Evolutionary conservation across 140 eudicot species (phyloP), one percentile per base, ranked within the genome.

Genomic region (Bidens hawaiensis): DNA sequence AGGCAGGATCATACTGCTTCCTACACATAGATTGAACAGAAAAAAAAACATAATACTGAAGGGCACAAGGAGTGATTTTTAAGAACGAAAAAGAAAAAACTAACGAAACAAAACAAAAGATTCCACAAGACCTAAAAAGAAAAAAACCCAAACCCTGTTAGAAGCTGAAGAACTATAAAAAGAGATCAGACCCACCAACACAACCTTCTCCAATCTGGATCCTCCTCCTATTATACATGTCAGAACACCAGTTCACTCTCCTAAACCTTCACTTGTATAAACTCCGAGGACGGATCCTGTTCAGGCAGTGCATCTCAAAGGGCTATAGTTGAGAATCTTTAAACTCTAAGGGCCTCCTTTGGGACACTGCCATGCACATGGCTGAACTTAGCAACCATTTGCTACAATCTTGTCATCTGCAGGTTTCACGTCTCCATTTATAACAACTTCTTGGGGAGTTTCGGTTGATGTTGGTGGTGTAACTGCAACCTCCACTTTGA

Each of bases 321-420:
- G 53, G 38, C 4, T 22, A 55, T 38, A 4, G 0, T 8, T 60
- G 43, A 27, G 14, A 13, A 9, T 33, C 18, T 24, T 19, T 33
- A 23, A 33, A 46, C 48, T 64, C 42, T 28, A 58, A 46, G 51
- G 31, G 24, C 36, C 18, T 31, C 63, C 66, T 22, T 64, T 31
- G 53, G 16, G 23, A 25, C 23, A 9, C 72, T 34, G 53, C 72
- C 64, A 16, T 58, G 57, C 31, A 13, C 57, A 57, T 57, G 72
- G 73, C 36, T 26, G 64, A 55, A 62, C 62, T 75, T 75, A 86
- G 73, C 82, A 79, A 73, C 90, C 84, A 65, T 75, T 79, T 31
- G 85, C 53, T 18, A 43, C 82, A 59, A 75, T 53, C 45, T 60
- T 41, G 33, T 72, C 64, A 67, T 65, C 70, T 49, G 30, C 72